Conservation (phyloP, 306 rosid species). For the Ceratonia siliqua region DNA sequence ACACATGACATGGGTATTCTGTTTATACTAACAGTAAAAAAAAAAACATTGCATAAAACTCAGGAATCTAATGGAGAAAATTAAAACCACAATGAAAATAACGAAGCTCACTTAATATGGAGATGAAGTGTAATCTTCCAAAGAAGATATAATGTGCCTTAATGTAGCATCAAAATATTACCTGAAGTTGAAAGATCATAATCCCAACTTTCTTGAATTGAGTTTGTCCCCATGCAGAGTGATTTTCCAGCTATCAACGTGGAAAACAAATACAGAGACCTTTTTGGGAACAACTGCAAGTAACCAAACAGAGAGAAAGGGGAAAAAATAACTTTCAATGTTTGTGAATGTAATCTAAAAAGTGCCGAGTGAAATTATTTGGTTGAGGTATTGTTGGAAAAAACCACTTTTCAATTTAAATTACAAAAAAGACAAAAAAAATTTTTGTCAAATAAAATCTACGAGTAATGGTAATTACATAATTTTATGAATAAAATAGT, state of each 20-base stretch:
- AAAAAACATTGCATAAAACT: slow-evolving; percentile 3
- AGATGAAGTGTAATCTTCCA: neutral
- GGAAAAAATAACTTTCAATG: neutral
- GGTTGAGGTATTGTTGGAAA: too few species aligned
- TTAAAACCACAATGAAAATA: neutral
- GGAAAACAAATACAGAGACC: slow-evolving; percentile 66
- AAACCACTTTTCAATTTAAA: too few species aligned
- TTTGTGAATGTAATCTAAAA: too few species aligned
- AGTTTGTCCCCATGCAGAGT: slow-evolving; percentile 83
- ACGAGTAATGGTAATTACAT: too few species aligned
- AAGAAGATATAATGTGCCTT: neutral
- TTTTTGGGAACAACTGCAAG: slow-evolving; percentile 84
- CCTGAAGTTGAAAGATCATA: slow-evolving; percentile 32
- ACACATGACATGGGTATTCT: neutral
- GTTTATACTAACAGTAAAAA: slow-evolving; percentile 1
- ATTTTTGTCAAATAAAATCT: too few species aligned
- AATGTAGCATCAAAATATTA: slow-evolving; percentile 9
- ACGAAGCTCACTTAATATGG: neutral
- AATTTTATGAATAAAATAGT: too few species aligned
- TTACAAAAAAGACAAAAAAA: too few species aligned
- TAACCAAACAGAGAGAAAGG: slow-evolving; percentile 19
- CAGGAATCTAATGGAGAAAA: neutral
- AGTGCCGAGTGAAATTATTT: too few species aligned
- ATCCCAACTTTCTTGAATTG: slow-evolving; percentile 58
- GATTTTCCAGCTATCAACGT: slow-evolving; percentile 80